A percentile compares a stretch with the other conserved stretches of the same genome.
phyloP scores from a whole-genome alignment of 2,329 filamentous ascomycete genomes.

The Phialophora expanda region DNA sequence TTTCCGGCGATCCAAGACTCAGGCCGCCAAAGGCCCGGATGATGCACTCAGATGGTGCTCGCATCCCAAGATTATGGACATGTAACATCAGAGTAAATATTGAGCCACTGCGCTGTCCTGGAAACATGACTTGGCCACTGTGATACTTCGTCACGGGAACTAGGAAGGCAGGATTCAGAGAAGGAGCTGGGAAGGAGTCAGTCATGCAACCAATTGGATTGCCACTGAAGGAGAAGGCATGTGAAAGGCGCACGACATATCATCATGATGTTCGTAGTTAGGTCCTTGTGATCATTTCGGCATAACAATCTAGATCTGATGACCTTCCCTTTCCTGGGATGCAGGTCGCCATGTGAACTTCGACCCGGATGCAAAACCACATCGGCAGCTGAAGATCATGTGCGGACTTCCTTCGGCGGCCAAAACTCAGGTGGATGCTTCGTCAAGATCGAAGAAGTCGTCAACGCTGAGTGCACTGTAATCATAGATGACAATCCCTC shows the following conservation, averaged over 20 bases:
- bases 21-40: neutral
- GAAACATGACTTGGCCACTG: neutral
- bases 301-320: neutral
- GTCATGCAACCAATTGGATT: neutral
- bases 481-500: conserved; percentile 28
- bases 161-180: neutral
- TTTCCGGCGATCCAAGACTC: neutral
- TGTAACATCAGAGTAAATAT: neutral
- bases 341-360: neutral
- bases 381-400: neutral
- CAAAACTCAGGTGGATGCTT: conserved; percentile 18
- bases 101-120: neutral
- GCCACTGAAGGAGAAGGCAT: neutral
- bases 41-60: neutral
- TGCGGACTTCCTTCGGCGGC: neutral
- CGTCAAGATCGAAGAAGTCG: conserved; percentile 34
- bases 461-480: conserved; percentile 28
- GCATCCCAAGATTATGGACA: neutral
- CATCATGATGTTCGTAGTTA: neutral
- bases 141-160: neutral
- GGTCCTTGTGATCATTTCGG: neutral
- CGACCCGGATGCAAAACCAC: neutral
- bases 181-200: neutral
- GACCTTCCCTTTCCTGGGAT: neutral
- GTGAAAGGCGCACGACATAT: neutral